phyloP scores from a whole-genome alignment of 768 basidiomycete species.

The Fistulinella prunicolor region DNA sequence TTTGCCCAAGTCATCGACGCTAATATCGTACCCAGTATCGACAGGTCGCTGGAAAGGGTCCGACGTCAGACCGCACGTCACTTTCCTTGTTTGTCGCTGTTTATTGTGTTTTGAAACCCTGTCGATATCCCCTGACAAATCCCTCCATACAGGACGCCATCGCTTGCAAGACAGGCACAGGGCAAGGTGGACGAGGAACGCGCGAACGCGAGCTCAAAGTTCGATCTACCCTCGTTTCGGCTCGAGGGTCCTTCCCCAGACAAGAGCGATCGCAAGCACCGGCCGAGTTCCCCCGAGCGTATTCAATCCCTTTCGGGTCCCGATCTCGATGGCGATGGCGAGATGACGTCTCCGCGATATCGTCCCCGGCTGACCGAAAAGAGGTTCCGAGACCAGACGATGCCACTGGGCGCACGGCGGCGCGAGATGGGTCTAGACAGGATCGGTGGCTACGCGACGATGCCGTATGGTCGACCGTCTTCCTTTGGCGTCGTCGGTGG shows the following conservation, averaged over 20 bases:
- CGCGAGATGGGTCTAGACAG: no score
- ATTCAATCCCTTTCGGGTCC: not conserved
- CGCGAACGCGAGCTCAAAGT: slow-evolving; percentile 14
- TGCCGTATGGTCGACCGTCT: no score
- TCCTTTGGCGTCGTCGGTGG: not conserved
- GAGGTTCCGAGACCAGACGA: not conserved
- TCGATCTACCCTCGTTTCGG: slow-evolving; percentile 17
- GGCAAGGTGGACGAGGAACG: not conserved
- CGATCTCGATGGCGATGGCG: not conserved
- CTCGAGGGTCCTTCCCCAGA: slow-evolving; percentile 17
- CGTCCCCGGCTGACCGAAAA: not conserved
- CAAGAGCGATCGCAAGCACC: not conserved
- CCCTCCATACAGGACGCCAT: no score
- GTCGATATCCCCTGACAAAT: no score
- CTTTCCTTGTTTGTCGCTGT: slow-evolving; percentile 12
- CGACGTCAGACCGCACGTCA: slow-evolving; percentile 7
- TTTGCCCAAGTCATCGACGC: no score
- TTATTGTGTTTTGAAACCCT: no score
- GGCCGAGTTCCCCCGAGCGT: not conserved
- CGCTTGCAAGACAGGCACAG: slow-evolving; percentile 10
- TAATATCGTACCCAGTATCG: no score
- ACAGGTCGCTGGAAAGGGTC: slow-evolving; percentile 10
- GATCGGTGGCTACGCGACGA: no score
- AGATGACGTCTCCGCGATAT: not conserved
- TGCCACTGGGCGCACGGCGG: not conserved